Conservation (phyloP, 2,329 filamentous ascomycete genomes). For the Fusarium caatingaense region DNA sequence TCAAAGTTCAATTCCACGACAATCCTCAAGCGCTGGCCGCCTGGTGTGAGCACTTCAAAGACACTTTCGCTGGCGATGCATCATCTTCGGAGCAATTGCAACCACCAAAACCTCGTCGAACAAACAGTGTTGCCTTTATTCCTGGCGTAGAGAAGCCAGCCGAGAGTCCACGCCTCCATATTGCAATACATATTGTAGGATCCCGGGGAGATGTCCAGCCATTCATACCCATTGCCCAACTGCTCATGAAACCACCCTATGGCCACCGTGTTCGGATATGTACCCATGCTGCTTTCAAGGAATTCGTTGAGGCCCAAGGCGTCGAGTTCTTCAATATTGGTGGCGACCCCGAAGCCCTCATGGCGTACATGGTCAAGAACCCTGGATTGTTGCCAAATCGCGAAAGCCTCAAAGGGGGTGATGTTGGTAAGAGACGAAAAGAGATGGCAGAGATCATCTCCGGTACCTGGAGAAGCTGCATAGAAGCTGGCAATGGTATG, state of each 20-base stretch:
- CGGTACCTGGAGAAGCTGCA: conserved; percentile 53
- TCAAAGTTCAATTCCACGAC: conserved; percentile 48
- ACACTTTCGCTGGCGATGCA: conserved; percentile 11
- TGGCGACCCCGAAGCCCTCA: conserved; percentile 64
- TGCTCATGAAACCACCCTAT: conserved; percentile 50
- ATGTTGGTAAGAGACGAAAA: conserved; percentile 50
- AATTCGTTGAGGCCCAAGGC: conserved; percentile 63
- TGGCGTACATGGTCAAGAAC: conserved; percentile 57
- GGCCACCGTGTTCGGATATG: conserved; percentile 68
- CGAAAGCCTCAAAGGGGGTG: conserved; percentile 52
- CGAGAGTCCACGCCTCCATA: conserved; percentile 44
- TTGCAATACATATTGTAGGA: conserved; percentile 51
- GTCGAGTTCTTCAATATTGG: conserved; percentile 69
- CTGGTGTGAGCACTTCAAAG: conserved; percentile 45
- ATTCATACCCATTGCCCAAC: conserved; percentile 67
- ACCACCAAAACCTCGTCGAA: conserved; percentile 34
- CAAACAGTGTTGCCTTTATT: conserved; percentile 36
- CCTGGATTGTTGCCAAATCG: conserved; percentile 53
- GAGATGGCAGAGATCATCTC: conserved; percentile 55
- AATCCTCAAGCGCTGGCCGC: conserved; percentile 43
- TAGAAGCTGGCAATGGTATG: conserved; percentile 52
- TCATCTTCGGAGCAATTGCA: conserved; percentile 15
- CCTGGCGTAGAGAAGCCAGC: conserved; percentile 31
- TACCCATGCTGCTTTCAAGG: conserved; percentile 65
- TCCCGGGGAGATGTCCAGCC: conserved; percentile 59